phyloP scores from a whole-genome alignment of 2,329 filamentous ascomycete species.

The Lachnellula subtilissima region DNA sequence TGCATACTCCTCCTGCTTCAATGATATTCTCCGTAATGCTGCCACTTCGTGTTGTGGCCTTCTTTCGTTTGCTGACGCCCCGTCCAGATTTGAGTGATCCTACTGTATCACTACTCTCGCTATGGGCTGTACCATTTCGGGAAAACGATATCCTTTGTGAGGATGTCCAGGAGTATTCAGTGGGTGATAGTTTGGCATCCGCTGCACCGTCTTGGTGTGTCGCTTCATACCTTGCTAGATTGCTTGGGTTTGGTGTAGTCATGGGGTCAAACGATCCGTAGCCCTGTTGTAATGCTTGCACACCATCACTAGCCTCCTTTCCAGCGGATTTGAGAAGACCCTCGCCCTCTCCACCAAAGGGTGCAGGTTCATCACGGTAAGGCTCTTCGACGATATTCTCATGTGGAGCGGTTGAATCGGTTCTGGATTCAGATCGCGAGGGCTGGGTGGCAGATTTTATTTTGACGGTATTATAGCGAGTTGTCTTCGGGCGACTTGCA shows the following conservation, averaged over 20 bases:
- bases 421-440: slow-evolving; percentile 24
- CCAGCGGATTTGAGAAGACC: slow-evolving; percentile 50
- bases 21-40: slow-evolving; percentile 77
- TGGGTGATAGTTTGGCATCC: background rate
- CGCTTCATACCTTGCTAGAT: slow-evolving; percentile 17
- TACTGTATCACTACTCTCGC: slow-evolving; percentile 28
- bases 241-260: slow-evolving; percentile 2
- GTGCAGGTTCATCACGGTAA: slow-evolving; percentile 35
- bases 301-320: slow-evolving; percentile 58
- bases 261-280: slow-evolving; percentile 43
- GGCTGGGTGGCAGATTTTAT: slow-evolving; percentile 49
- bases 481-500: slow-evolving; percentile 59
- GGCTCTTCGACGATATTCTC: slow-evolving; percentile 36
- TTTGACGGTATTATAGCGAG: slow-evolving; percentile 59
- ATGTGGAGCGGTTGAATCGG: slow-evolving; percentile 38
- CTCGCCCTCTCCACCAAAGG: slow-evolving; percentile 48
- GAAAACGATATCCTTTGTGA: background rate
- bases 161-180: background rate
- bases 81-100: slow-evolving; percentile 26
- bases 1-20: slow-evolving; percentile 67
- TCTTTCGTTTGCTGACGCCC: slow-evolving; percentile 21
- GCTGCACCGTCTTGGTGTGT: background rate
- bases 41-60: slow-evolving; percentile 51
- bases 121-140: slow-evolving; percentile 20
- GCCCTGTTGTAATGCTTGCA: slow-evolving; percentile 53